phyloP scores from a whole-genome alignment of 2,329 filamentous ascomycete species.

The Beauveria pseudobassiana region DNA sequence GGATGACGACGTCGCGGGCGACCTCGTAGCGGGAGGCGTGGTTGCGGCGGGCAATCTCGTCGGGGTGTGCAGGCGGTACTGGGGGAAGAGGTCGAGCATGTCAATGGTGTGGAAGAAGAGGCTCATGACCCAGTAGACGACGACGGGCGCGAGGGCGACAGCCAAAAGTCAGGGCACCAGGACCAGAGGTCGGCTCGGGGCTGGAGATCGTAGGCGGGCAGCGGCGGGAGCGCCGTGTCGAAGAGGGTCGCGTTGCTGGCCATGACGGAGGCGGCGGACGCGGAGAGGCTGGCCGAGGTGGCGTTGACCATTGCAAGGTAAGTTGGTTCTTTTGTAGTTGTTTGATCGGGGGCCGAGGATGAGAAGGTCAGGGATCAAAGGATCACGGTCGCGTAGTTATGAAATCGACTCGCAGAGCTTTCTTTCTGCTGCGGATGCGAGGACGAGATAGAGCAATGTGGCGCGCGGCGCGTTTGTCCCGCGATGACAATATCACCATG shows the following conservation, averaged over 20 bases:
- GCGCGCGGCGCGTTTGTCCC: conserved; percentile 1
- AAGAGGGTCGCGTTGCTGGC: conserved; percentile 48
- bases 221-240: conserved; percentile 62
- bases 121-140: conserved; percentile 85
- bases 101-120: conserved; percentile 84
- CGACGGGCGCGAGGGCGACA: conserved; percentile 65
- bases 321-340: background rate
- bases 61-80: conserved; percentile 91
- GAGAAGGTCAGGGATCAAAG: no score
- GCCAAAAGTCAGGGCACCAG: conserved; percentile 72
- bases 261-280: conserved; percentile 28
- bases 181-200: conserved; percentile 65
- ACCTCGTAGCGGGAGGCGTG: conserved; percentile 80
- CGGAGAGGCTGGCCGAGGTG: conserved; percentile 21
- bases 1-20: conserved; percentile 80
- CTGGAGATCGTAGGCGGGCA: conserved; percentile 71
- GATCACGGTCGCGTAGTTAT: background rate
- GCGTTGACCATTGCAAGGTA: conserved; percentile 32
- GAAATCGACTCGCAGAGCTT: background rate
- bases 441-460: background rate
- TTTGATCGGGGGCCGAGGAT: no score
- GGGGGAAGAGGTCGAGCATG: conserved; percentile 73
- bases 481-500: conserved; percentile 2
- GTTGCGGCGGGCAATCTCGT: conserved; percentile 81
- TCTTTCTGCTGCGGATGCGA: background rate